Evolutionary conservation across 306 rosid genomes (phyloP), one percentile per base, ranked within the genome.

Genomic region (Sechiopsis laciniata): DNA sequence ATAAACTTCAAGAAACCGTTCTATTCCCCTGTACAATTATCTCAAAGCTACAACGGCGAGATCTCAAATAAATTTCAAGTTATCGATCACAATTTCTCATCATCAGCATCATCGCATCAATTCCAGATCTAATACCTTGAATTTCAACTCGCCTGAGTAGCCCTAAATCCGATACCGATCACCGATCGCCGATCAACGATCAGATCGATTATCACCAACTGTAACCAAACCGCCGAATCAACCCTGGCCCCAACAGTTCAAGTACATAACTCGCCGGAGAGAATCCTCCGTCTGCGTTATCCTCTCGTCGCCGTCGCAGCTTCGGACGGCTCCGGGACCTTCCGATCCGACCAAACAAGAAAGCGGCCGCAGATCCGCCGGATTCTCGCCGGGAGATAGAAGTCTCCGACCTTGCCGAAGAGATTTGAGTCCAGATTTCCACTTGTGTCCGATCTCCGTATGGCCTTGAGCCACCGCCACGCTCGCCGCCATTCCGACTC

Each of bases 241-340:
- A 68, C 91, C 95, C 75, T 84, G 95, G 7, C 98, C 98, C 98
- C 97, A 94, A 76, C 98, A 94, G 75, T 82, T 94, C 84, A 90
- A 62, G 88, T 87, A 94, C 98, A 93, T 93, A 26, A 94, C 97
- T 73, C 83, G 75, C 76, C 84, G 79, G 42, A 94, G 85, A 75
- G 96, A 90, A 66, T 94, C 98, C 20, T 93, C 96, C 8, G 90
- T 61, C 37, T 87, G 87, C 37, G 24, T 72, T 42, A 68, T 74
- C n/a, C 72, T 77, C 4, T 84, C 82, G 0, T 77, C 83, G 26
- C 22, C 84, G 22, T 86, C 89, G 10, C 82, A 48, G 40, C 8
- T 83, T 32, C 78, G 87, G 26, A 60, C 7, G 0, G 71, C 26
- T 40, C 80, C 81, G 9, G 81, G 8, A n/a, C 74, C 15, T 8